Base-by-base conservation (phyloP, 148 eudicot species). In the Oxyria digyna region DNA sequence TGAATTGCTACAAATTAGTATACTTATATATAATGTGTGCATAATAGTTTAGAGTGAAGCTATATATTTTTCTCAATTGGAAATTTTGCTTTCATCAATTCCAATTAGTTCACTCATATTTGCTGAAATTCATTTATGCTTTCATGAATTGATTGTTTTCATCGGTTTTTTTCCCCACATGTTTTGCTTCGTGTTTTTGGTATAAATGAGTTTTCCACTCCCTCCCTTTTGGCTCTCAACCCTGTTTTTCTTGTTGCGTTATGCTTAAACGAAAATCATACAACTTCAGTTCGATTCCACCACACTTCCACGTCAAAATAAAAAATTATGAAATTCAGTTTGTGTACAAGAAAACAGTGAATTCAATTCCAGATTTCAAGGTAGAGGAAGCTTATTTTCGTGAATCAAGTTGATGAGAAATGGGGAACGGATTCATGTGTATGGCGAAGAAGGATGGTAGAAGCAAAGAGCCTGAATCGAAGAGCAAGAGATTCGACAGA, bases 371-470 rank as follows among this genome's bases (percentile, higher is more conserved):
- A 18, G 14, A 45, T 45, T 45, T 45, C 49, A 45, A 6, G 17
- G 42, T 18, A 49, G 9, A n/a, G 24, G 49, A 43, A 43, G 24
- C 54, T 48, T 23, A 23, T 8, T 21, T 52, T 52, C 3, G 62
- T 24, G 54, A 48, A 48, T 48, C 17, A 24, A 45, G 49, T 45
- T 45, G 21, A 10, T 5, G 62, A 75, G 66, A 71, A 66, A 93
- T 85, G 95, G 96, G 97, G 45, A 86, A 86, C 78, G 73, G 81
- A 67, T 80, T 86, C 20, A 84, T 85, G 15, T 80, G 96, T 62
- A 87, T 79, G 88, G 76, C 77, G 27, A 89, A 86, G 87, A 87
- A 82, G 68, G 91, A 85, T 4, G 45, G 32, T 11, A 77, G 83
- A 1, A 48, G 38, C 17, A 78, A 83, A 72, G 80, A 83, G 78